Conservation (phyloP, 106 monocot genomes). For the Vanilla planifolia region DNA sequence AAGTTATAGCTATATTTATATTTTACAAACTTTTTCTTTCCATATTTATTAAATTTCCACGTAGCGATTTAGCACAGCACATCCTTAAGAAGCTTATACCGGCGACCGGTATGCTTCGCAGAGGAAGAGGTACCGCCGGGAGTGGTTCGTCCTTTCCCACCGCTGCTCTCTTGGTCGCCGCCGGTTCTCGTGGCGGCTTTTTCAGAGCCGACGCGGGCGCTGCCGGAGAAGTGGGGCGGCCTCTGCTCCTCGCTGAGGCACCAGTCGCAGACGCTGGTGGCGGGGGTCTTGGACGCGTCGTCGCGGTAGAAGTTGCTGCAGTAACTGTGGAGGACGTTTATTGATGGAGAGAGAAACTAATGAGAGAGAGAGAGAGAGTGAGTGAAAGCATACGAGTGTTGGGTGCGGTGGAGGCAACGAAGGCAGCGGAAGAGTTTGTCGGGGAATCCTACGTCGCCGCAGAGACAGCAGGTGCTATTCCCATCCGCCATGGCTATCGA, state of each 20-base stretch:
- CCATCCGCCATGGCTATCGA: constrained; percentile 34
- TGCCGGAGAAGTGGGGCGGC: no score
- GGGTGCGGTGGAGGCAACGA: constrained; percentile 50
- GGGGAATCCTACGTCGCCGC: constrained; percentile 64
- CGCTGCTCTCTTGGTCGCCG: background rate
- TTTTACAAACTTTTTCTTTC: no score
- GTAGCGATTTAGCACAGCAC: constrained; percentile 29
- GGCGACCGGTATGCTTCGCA: constrained; percentile 18
- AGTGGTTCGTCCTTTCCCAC: background rate
- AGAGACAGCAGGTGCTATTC: constrained; percentile 45
- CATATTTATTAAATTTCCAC: no score
- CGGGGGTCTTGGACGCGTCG: background rate
- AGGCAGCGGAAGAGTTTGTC: constrained; percentile 63
- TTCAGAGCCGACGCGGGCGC: background rate
- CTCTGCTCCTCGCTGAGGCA: constrained; percentile 6
- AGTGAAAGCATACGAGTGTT: constrained; percentile 38
- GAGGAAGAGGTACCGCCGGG: constrained; percentile 14
- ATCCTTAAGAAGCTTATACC: constrained; percentile 64
- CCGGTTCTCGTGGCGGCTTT: background rate
- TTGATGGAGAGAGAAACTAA: background rate
- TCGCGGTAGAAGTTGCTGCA: constrained; percentile 45
- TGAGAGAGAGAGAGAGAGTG: no score
- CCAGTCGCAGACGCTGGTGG: constrained; percentile 9
- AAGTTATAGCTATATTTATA: no score
- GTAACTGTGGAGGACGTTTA: constrained; percentile 40